A percentile compares a stretch with the other conserved stretches of the same genome.
These are phyloP conservation scores for Colletotrichum sp. DNA, from an alignment of 2,329 filamentous ascomycete species.

Conservation along the genomic window DNA sequence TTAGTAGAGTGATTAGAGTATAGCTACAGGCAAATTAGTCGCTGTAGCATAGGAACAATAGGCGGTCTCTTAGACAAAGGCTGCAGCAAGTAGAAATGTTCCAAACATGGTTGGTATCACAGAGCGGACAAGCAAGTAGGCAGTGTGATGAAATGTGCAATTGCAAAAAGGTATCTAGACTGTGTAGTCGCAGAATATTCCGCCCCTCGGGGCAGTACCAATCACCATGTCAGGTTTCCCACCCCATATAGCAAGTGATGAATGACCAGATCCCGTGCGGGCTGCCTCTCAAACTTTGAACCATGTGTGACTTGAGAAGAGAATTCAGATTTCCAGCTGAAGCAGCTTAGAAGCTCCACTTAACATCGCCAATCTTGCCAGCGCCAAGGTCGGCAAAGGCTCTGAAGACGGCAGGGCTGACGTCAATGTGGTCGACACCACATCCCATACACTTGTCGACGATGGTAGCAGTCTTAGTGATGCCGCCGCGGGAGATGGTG, in stretches of 20 bases:
- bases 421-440: not conserved
- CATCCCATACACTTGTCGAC: slow-evolving; percentile 21
- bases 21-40: no score
- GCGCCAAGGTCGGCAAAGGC: not conserved
- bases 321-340: not conserved
- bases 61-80: not conserved
- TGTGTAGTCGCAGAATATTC: not conserved
- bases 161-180: not conserved
- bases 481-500: not conserved
- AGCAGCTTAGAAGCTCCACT: not conserved
- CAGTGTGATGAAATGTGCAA: not conserved
- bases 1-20: no score
- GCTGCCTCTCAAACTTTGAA: not conserved
- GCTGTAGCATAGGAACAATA: no score
- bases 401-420: slow-evolving; percentile 7
- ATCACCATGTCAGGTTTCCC: not conserved
- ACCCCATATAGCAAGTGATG: not conserved
- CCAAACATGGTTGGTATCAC: not conserved
- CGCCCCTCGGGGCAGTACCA: not conserved
- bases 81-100: not conserved
- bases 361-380: not conserved
- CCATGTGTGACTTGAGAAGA: not conserved
- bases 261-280: not conserved
- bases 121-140: not conserved
- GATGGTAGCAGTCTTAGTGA: not conserved